Conservation (phyloP, 306 rosid genomes). For the Glycyrrhiza uralensis region DNA sequence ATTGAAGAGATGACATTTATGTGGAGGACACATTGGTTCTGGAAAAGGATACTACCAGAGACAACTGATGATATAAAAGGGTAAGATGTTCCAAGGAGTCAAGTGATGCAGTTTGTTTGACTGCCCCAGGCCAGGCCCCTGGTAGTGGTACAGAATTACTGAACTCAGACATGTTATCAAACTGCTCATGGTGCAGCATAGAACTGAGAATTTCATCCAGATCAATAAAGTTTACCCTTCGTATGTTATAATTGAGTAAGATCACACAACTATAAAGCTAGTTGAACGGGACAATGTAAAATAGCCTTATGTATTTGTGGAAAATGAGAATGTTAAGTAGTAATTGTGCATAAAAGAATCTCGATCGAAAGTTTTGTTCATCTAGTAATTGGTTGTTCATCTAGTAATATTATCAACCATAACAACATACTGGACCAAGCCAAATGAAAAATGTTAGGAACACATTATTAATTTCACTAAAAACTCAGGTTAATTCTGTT, state of each 20-base stretch:
- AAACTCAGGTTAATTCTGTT: background rate
- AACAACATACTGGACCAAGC: background rate
- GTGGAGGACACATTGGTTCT: slow-evolving; percentile 50
- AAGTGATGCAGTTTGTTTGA: slow-evolving; percentile 12
- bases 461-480: background rate
- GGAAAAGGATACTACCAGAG: slow-evolving; percentile 44
- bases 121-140: background rate
- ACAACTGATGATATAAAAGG: background rate
- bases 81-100: background rate
- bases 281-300: background rate
- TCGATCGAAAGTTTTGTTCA: too few relatives aligned
- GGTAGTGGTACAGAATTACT: slow-evolving; percentile 5
- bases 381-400: background rate
- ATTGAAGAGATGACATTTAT: slow-evolving; percentile 40
- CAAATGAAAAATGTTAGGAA: background rate
- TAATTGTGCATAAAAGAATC: background rate
- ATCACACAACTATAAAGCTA: background rate
- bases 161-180: background rate
- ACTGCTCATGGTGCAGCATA: background rate
- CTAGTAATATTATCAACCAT: background rate
- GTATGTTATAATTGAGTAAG: background rate
- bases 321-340: background rate
- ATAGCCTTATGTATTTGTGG: background rate
- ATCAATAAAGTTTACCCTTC: background rate
- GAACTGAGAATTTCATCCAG: background rate